phyloP scores from a whole-genome alignment of 2,329 filamentous ascomycete species.

The Penicillium brevicompactum region DNA sequence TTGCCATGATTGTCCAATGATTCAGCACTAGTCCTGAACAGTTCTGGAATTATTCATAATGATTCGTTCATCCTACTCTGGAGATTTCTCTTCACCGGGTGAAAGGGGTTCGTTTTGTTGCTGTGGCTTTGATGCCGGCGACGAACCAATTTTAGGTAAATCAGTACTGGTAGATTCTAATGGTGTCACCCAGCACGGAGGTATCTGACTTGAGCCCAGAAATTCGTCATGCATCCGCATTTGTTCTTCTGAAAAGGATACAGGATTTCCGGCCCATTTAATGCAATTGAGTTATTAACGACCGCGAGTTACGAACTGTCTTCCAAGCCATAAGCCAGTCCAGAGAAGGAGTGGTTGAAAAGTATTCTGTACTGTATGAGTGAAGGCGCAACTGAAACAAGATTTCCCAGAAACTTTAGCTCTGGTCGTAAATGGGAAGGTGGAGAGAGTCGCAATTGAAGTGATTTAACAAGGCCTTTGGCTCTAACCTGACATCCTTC shows the following conservation, averaged over 20 bases:
- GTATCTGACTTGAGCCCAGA: too few relatives aligned
- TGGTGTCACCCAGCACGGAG: too few relatives aligned
- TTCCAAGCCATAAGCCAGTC: slow-evolving; percentile 26
- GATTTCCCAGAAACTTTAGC: slow-evolving; percentile 16
- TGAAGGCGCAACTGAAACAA: slow-evolving; percentile 8
- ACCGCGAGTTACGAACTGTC: slow-evolving; percentile 4
- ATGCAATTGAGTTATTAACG: not conserved
- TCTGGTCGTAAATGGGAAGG: slow-evolving; percentile 23
- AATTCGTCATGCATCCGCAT: too few relatives aligned
- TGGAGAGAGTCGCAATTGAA: slow-evolving; percentile 19
- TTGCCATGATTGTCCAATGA: too few relatives aligned
- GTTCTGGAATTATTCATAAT: too few relatives aligned
- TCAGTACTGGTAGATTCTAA: too few relatives aligned
- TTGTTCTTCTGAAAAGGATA: not conserved
- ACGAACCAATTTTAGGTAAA: too few relatives aligned
- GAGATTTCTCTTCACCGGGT: too few relatives aligned
- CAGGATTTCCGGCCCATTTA: not conserved
- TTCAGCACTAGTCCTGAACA: too few relatives aligned
- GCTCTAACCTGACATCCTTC: slow-evolving; percentile 14
- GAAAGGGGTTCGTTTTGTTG: too few relatives aligned
- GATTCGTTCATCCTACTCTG: too few relatives aligned
- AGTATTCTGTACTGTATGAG: slow-evolving; percentile 20
- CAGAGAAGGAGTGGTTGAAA: slow-evolving; percentile 17
- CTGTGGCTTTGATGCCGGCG: too few relatives aligned
- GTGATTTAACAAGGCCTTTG: slow-evolving; percentile 7